Conservation (phyloP, 176 grass and related monocot genomes). For the Themeda triandra region DNA sequence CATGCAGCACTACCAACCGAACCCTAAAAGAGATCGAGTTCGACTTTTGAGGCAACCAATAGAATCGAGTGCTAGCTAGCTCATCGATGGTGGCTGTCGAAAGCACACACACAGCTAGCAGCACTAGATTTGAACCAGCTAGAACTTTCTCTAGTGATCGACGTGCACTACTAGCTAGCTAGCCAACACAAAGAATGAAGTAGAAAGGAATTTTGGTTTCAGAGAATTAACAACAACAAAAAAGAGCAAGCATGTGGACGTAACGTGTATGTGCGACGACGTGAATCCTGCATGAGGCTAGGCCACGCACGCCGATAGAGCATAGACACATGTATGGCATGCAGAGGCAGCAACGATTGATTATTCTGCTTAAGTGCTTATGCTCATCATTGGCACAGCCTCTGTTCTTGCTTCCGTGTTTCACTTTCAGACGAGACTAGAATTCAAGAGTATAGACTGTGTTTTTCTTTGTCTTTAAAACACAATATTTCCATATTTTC, state of each 20-base stretch:
- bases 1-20: constrained; percentile 23
- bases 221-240: accelerated
- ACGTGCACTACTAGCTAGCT: neutral
- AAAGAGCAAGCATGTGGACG: neutral
- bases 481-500: too few species aligned
- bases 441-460: too few species aligned
- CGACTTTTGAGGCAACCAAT: constrained; percentile 3
- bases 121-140: neutral
- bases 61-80: neutral
- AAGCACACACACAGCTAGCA: neutral
- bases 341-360: neutral
- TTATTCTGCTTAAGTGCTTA: too few species aligned
- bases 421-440: too few species aligned
- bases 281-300: neutral
- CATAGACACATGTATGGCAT: neutral
- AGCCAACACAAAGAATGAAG: neutral
- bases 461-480: too few species aligned
- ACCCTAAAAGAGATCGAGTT: neutral
- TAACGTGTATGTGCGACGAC: neutral
- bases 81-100: neutral
- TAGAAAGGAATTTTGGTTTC: neutral
- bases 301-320: neutral
- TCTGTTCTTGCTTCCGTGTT: too few species aligned
- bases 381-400: neutral
- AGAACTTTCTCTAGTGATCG: neutral